Conservation (phyloP, 495 filamentous ascomycete genomes). For the Penicillium maclennaniae region DNA sequence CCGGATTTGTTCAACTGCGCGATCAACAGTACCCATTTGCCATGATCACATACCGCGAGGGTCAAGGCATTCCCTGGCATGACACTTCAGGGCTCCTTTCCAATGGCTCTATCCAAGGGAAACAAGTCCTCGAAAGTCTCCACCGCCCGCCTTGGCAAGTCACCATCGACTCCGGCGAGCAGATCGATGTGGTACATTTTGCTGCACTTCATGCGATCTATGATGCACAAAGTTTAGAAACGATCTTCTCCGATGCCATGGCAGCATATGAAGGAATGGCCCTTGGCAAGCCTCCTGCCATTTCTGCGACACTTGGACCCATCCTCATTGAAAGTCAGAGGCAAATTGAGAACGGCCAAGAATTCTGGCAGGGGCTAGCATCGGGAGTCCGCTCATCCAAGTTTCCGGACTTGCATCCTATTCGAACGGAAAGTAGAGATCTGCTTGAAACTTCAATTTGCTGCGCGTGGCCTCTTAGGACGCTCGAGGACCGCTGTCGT, state of each 20-base stretch:
- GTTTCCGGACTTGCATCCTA: slow-evolving; percentile 68
- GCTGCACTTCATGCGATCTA: slow-evolving; percentile 73
- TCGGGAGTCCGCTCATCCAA: slow-evolving; percentile 51
- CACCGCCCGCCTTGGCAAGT: slow-evolving; percentile 50
- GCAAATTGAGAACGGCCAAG: slow-evolving; percentile 30
- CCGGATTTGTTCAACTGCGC: slow-evolving; percentile 57
- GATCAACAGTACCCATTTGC: slow-evolving; percentile 53
- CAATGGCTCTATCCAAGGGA: slow-evolving; percentile 12
- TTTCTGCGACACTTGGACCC: slow-evolving; percentile 42
- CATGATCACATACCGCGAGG: slow-evolving; percentile 55
- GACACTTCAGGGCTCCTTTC: slow-evolving; percentile 19
- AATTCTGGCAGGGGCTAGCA: slow-evolving; percentile 60
- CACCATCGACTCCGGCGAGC: slow-evolving; percentile 20
- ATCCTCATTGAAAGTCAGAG: slow-evolving; percentile 47
- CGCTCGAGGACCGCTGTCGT: slow-evolving; percentile 52
- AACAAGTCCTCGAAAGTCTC: slow-evolving; percentile 30
- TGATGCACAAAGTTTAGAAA: slow-evolving; percentile 65
- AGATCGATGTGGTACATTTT: slow-evolving; percentile 37
- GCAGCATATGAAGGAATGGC: slow-evolving; percentile 29
- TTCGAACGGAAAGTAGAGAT: slow-evolving; percentile 36
- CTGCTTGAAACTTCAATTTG: slow-evolving; percentile 37
- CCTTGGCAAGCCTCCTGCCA: slow-evolving; percentile 17
- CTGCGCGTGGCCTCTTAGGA: slow-evolving; percentile 31
- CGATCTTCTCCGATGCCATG: slow-evolving; percentile 55
- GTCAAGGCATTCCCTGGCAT: slow-evolving; percentile 42